Evolutionary conservation across 768 basidiomycete genomes (phyloP), one percentile per base, ranked within the genome.

Genomic region (Mycena alexandri): DNA sequence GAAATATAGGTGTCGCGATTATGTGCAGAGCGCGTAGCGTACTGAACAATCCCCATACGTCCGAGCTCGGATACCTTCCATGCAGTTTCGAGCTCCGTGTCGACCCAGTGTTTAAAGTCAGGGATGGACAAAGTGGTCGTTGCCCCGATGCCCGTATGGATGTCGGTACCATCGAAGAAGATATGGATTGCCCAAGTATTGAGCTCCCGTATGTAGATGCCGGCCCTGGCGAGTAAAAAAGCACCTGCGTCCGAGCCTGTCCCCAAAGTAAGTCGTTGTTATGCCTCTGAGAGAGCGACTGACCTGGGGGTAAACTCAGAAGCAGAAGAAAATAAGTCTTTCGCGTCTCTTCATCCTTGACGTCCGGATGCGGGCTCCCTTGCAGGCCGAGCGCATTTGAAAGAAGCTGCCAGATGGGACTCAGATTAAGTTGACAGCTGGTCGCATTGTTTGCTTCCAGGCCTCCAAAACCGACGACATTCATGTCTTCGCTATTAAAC

Each of bases 401-500:
- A 2, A 57, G 41, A 25, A 43, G 21, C 38, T 43, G 10, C n/a
- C n/a, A n/a, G 22, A 57, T 10, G 16, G 5, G n/a, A 11, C 55
- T 43, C 14, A 57, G 13, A 44, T 57, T 57, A n/a, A 41, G 24
- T 22, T 54, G 52, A n/a, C 13, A 36, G 34, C 24, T 16, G 4
- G 55, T 43, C n/a, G 55, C 55, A 43, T 57, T 57, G 16, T 17
- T 43, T 5, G 55, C 38, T 21, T 57, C 12, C 14, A 57, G 55
- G 16, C 55, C 55, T 7, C 55, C 55, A 25, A 57, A 57, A 7
- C 55, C 55, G 10, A 57, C 17, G 14, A 57, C 42, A 19, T 57
- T 57, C 55, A 57, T 57, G 55, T 57, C 55, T 11, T 57, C 38
- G 41, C 17, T 22, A 29, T 57, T 57, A 16, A 43, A 57, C 14